These are phyloP conservation scores for Lipomyces spencermartinsiae DNA, from an alignment of 805 yeast genomes.

Conservation along the genomic window DNA sequence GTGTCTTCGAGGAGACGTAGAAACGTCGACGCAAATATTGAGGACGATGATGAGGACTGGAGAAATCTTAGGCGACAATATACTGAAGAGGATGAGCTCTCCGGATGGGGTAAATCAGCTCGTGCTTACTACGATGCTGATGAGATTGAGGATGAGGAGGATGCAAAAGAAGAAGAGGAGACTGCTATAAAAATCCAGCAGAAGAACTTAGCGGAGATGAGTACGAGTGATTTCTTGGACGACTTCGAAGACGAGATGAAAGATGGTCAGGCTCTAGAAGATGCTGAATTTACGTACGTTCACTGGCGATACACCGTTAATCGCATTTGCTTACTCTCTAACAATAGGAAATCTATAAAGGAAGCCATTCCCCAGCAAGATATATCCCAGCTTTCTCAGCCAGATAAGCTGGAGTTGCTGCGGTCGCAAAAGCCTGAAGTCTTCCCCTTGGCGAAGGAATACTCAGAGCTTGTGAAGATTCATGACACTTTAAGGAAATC, in stretches of 20 bases:
- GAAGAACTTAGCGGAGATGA: constrained; percentile 74
- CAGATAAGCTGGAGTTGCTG: constrained; percentile 61
- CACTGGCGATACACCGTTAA: background rate
- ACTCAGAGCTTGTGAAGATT: constrained; percentile 51
- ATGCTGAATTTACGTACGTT: constrained; percentile 28
- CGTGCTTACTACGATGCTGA: constrained; percentile 44
- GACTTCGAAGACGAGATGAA: constrained; percentile 80
- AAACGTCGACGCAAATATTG: constrained; percentile 53
- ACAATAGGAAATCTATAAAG: constrained; percentile 27
- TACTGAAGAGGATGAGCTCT: constrained; percentile 43
- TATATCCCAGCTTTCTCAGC: constrained; percentile 56
- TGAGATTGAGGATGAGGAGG: constrained; percentile 71
- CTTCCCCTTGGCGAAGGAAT: constrained; percentile 73
- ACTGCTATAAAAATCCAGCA: constrained; percentile 90
- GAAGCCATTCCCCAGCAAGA: constrained; percentile 53
- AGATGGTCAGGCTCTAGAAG: constrained; percentile 56
- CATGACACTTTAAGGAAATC: constrained; percentile 45
- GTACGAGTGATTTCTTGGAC: constrained; percentile 76
- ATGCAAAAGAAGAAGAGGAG: constrained; percentile 76
- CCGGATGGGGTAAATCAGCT: constrained; percentile 50
- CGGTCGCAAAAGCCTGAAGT: constrained; percentile 81
- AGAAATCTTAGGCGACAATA: constrained; percentile 46
- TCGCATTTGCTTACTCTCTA: background rate
- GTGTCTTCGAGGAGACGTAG: background rate
- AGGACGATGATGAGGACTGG: constrained; percentile 57